Evolutionary conservation across 163 green algal species (phyloP).

Genomic region (Scenedesmus sp.): DNA sequence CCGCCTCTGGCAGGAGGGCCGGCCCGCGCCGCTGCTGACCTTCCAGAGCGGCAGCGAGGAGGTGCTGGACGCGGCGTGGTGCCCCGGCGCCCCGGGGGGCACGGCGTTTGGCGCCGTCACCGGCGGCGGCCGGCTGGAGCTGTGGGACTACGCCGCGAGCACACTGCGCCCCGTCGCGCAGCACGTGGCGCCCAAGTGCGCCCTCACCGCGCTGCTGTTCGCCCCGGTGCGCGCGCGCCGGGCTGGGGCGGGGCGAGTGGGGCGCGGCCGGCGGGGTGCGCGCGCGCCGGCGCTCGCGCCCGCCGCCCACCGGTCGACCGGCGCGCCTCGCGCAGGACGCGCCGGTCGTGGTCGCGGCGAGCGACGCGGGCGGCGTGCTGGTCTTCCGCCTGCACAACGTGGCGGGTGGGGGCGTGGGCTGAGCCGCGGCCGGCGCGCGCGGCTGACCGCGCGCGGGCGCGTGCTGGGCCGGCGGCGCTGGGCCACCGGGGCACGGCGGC

Average conservation of each 20-base stretch:
- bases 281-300: not conserved
- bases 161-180: slow-evolving; percentile 74
- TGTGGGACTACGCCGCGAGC: slow-evolving; percentile 81
- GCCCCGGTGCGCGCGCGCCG: slow-evolving; percentile 41
- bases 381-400: slow-evolving; percentile 63
- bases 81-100: slow-evolving; percentile 67
- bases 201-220: slow-evolving; percentile 65
- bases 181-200: slow-evolving; percentile 48
- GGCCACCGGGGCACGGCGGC: too few species aligned
- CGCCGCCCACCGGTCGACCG: too few species aligned
- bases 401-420: slow-evolving; percentile 47
- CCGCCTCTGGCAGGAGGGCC: slow-evolving; percentile 78
- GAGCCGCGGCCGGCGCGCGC: too few species aligned
- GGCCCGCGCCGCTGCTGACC: slow-evolving; percentile 50
- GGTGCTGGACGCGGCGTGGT: slow-evolving; percentile 85
- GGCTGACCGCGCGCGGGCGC: too few species aligned
- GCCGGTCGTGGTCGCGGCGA: slow-evolving; percentile 32
- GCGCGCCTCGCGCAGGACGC: not conserved
- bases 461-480: too few species aligned
- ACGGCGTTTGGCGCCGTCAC: slow-evolving; percentile 85
- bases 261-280: not conserved
- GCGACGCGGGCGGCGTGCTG: slow-evolving; percentile 28
- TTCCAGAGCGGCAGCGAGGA: slow-evolving; percentile 64
- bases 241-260: not conserved
- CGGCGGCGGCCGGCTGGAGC: slow-evolving; percentile 71